Base-by-base conservation (phyloP, 1,139 yeast species). In the Ashbya aceris region DNA sequence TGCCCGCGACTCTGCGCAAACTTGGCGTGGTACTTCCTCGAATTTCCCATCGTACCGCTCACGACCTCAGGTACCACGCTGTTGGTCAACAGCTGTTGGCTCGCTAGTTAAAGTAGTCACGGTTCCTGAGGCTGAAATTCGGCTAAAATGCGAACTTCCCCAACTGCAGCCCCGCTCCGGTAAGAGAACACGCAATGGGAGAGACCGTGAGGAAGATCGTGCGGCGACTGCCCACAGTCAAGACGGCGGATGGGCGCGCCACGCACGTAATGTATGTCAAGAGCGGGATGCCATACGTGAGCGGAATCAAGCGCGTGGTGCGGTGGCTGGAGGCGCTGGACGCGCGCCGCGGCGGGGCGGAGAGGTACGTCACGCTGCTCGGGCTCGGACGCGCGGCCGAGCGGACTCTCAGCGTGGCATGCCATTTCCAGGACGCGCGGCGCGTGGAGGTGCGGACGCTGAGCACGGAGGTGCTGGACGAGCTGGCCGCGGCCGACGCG, bases 381-480 rank as follows among this genome's bases (percentile, higher is more conserved):
- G 91, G 86, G 0, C 79, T 81, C 85, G 89, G 89, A 1, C 72
- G 70, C 41, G 71, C 83, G 6, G 73, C 78, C 5, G 74, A 69
- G 38, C 78, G 73, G 53, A 71, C 79, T 0, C 46, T 79, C 8
- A 62, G 74, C 9, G 49, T 80, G 1, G 85, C 74, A 0, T 55
- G 75, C 26, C 68, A 72, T 47, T 79, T 74, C 54, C 71, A 73
- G 48, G 66, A 65, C 33, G 71, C 70, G 23, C 59, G 66, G 39
- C 67, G 60, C 46, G 73, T 79, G 5, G 83, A 79, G 27, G 56
- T 78, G 1, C 53, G 63, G 28, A 81, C 89, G 0, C 79, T 73
- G 26, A 73, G 77, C 9, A 69, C 77, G 0, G 74, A 74, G 40
- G 85, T 81, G 0, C 55, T 82, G 29, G 91, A 82, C 58, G 86